These are phyloP conservation scores for Emmonsiellopsis sp. DNA, from an alignment of 2,329 filamentous ascomycete species.

Conservation along the genomic window DNA sequence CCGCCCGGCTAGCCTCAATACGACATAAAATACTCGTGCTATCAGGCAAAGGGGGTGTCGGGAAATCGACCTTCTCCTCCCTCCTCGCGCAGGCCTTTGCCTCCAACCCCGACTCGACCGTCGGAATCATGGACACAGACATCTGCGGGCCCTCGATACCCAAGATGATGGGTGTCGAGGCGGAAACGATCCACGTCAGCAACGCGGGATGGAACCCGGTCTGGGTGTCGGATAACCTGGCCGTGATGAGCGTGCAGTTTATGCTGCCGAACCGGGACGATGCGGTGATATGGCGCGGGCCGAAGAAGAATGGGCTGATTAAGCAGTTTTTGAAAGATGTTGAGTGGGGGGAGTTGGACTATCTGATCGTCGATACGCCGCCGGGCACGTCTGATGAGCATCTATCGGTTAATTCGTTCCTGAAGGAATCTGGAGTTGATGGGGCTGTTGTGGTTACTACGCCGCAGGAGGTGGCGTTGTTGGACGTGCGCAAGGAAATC, in stretches of 20 bases:
- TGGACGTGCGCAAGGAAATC: slow-evolving; percentile 94
- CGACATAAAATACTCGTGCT: slow-evolving; percentile 89
- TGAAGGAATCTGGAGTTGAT: slow-evolving; percentile 86
- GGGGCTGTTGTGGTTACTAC: slow-evolving; percentile 90
- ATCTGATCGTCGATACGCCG: slow-evolving; percentile 86
- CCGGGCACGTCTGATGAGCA: slow-evolving; percentile 95
- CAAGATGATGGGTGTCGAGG: slow-evolving; percentile 97
- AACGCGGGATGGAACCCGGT: slow-evolving; percentile 87
- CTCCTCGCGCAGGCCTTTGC: slow-evolving; percentile 86
- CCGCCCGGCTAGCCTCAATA: slow-evolving; percentile 68
- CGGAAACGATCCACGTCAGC: slow-evolving; percentile 86
- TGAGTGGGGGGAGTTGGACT: slow-evolving; percentile 93
- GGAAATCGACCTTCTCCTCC: slow-evolving; percentile 87
- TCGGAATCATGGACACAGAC: slow-evolving; percentile 97
- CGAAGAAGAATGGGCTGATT: slow-evolving; percentile 97
- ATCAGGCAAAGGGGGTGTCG: slow-evolving; percentile 91
- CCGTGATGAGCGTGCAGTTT: slow-evolving; percentile 96
- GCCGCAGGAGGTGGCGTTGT: slow-evolving; percentile 81
- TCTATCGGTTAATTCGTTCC: slow-evolving; percentile 80
- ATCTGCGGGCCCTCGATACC: slow-evolving; percentile 94
- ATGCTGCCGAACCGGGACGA: slow-evolving; percentile 92
- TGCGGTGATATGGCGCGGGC: slow-evolving; percentile 92
- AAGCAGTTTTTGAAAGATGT: slow-evolving; percentile 98
- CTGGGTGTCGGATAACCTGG: slow-evolving; percentile 88
- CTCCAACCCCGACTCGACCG: slow-evolving; percentile 63